phyloP scores from a whole-genome alignment of 108 stramenopile genomes.

The Craspedostauros australis region DNA sequence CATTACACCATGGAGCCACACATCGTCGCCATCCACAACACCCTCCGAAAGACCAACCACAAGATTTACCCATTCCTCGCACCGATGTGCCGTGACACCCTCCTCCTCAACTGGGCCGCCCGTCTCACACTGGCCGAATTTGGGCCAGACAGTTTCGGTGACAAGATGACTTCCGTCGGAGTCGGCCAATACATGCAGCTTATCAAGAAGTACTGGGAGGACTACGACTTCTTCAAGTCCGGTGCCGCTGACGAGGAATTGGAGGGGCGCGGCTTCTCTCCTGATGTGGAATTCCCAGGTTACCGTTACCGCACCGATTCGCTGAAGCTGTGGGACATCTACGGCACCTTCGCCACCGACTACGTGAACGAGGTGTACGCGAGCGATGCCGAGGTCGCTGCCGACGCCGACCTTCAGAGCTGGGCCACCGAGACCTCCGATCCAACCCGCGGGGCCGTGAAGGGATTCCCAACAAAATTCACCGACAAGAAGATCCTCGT shows the following conservation, averaged over 20 bases:
- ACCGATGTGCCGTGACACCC: too few species aligned
- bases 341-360: conserved; percentile 5
- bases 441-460: conserved; percentile 1
- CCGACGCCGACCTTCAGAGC: conserved; percentile 5
- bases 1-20: background rate
- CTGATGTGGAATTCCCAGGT: conserved; percentile 3
- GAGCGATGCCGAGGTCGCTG: background rate
- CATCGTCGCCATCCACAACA: background rate
- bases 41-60: too few species aligned
- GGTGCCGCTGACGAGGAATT: conserved; percentile 2
- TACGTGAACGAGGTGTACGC: conserved; percentile 19
- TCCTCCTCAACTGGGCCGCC: too few species aligned
- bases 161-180: too few species aligned
- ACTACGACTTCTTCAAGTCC: conserved; percentile 8
- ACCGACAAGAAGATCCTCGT: conserved; percentile 5
- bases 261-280: conserved; percentile 10
- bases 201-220: conserved; percentile 3
- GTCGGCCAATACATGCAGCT: conserved; percentile 14
- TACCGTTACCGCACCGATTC: conserved; percentile 4
- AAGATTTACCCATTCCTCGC: too few species aligned
- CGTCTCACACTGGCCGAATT: too few species aligned
- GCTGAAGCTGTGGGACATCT: conserved; percentile 13
- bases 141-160: too few species aligned
- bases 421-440: conserved; percentile 11
- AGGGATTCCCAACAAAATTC: conserved; percentile 10